Conservation (phyloP, 805 yeast genomes). For the Candida sonorensis region DNA sequence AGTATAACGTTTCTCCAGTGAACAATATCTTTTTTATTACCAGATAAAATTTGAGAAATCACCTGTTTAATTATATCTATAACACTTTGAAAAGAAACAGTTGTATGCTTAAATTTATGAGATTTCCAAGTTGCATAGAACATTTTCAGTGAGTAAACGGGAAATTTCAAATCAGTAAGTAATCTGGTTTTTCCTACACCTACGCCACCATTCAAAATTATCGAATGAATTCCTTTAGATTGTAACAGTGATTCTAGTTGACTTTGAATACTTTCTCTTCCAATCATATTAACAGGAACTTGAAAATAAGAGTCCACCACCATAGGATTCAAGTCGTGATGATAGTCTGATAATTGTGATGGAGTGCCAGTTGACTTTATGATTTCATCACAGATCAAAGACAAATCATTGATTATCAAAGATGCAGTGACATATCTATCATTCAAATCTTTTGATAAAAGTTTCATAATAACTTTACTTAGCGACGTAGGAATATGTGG, state of each 20-base stretch:
- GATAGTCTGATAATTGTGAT: no score
- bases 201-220: slow-evolving; percentile 33
- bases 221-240: slow-evolving; percentile 15
- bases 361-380: no score
- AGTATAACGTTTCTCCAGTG: slow-evolving; percentile 36
- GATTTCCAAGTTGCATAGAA: slow-evolving; percentile 27
- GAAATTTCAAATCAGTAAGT: slow-evolving; percentile 31
- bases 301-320: slow-evolving; percentile 1
- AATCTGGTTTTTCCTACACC: slow-evolving; percentile 43
- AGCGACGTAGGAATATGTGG: slow-evolving; percentile 27
- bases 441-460: slow-evolving; percentile 34
- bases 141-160: slow-evolving; percentile 26
- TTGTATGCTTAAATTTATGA: slow-evolving; percentile 20
- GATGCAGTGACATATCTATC: slow-evolving; percentile 32
- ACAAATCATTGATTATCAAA: slow-evolving; percentile 31
- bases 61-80: slow-evolving; percentile 22
- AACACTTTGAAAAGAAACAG: slow-evolving; percentile 11
- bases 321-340: background rate
- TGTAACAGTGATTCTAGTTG: slow-evolving; percentile 18
- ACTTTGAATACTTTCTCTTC: slow-evolving; percentile 21
- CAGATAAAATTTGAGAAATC: slow-evolving; percentile 34
- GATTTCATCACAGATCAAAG: no score
- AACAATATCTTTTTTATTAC: slow-evolving; percentile 28
- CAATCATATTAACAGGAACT: slow-evolving; percentile 23
- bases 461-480: slow-evolving; percentile 34